Evolutionary conservation across 2,329 filamentous ascomycete genomes (phyloP).

Genomic region (Aureobasidium sp.): DNA sequence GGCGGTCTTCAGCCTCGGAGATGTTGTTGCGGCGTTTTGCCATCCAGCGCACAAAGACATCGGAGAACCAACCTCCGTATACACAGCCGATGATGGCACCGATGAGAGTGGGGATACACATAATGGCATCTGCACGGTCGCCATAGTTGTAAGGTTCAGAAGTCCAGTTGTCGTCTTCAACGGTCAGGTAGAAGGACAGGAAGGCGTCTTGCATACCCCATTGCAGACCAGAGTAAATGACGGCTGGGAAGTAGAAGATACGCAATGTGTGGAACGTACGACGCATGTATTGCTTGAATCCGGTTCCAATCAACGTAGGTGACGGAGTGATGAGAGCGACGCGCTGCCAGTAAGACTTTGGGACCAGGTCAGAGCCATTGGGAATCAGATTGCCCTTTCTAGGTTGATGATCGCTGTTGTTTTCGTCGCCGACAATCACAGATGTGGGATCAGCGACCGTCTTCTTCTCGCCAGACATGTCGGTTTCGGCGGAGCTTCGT

Average conservation of each 20-base stretch:
- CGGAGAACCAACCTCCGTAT: slow-evolving; percentile 50
- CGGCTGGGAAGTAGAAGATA: slow-evolving; percentile 51
- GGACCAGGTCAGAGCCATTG: slow-evolving; percentile 15
- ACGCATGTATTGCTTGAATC: slow-evolving; percentile 46
- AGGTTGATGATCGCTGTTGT: neutral
- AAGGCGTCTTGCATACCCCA: slow-evolving; percentile 56
- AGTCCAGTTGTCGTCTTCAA: slow-evolving; percentile 50
- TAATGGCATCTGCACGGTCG: slow-evolving; percentile 46
- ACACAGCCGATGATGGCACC: slow-evolving; percentile 49
- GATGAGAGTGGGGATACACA: slow-evolving; percentile 50
- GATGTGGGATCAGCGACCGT: neutral
- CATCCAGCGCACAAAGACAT: slow-evolving; percentile 49
- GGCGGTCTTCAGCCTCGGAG: slow-evolving; percentile 47
- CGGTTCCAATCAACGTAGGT: slow-evolving; percentile 45
- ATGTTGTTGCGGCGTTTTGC: slow-evolving; percentile 46
- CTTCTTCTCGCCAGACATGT: slow-evolving; percentile 5
- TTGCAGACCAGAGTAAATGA: slow-evolving; percentile 50
- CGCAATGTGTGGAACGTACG: slow-evolving; percentile 49
- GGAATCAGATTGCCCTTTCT: slow-evolving; percentile 10
- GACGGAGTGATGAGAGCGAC: slow-evolving; percentile 50
- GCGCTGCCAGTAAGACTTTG: slow-evolving; percentile 47
- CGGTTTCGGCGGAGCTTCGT: neutral
- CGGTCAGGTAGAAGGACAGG: slow-evolving; percentile 51
- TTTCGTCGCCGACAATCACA: neutral
- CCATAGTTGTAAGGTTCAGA: slow-evolving; percentile 48